These are phyloP conservation scores for Glycine latifolia DNA, from an alignment of 306 rosid genomes.

Conservation along the genomic window DNA sequence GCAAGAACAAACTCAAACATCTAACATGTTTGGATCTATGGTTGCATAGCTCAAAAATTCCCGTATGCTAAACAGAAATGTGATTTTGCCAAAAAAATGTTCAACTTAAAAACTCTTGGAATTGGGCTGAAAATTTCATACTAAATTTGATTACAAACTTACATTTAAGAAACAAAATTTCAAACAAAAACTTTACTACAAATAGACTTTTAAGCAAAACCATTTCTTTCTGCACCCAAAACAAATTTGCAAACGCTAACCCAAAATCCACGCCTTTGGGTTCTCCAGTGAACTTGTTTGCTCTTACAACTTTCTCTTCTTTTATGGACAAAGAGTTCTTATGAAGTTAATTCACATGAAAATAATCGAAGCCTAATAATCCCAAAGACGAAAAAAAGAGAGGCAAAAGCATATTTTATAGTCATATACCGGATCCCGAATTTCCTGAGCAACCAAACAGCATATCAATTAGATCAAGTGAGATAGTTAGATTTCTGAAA, in stretches of 20 bases:
- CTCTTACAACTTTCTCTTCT: neutral
- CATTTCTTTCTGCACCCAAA: neutral
- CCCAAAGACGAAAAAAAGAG: conserved; percentile 13
- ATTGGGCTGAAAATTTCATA: neutral
- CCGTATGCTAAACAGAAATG: neutral
- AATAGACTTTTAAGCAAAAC: neutral
- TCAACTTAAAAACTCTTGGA: too few relatives aligned
- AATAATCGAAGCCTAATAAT: conserved; percentile 3
- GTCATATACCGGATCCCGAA: neutral
- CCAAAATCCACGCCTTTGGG: conserved; percentile 3
- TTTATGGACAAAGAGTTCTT: neutral
- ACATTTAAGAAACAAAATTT: neutral
- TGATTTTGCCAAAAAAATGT: neutral
- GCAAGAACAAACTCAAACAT: conserved; percentile 19
- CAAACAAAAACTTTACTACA: neutral
- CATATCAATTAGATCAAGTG: conserved; percentile 14
- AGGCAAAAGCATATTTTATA: neutral
- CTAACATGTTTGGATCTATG: conserved; percentile 3
- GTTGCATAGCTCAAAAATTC: conserved; percentile 3
- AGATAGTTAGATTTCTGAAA: neutral
- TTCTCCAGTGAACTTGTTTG: neutral
- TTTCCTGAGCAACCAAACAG: conserved; percentile 26
- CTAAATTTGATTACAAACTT: neutral
- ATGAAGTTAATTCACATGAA: conserved; percentile 12
- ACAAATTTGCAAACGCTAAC: neutral